Base-by-base conservation (phyloP, 78 protist genomes). In the Emiliania huxleyi region DNA sequence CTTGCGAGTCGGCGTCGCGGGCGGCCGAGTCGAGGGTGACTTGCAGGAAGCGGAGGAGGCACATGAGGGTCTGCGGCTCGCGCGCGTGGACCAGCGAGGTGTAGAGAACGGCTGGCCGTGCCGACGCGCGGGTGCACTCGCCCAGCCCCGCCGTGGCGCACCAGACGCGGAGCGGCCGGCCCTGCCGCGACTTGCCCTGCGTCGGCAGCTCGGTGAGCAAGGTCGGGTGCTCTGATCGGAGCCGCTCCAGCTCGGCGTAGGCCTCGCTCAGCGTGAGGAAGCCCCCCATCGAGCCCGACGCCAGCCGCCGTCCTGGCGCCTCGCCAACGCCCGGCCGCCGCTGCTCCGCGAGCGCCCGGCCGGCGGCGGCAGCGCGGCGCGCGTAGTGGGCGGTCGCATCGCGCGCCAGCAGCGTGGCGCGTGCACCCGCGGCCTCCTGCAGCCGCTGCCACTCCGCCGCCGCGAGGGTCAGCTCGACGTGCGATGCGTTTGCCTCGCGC, bases 51-150 rank as follows among this genome's bases (percentile, higher is more conserved):
- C 37, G 15, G 33, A 73, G 43, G 8, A 37, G 44, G 44, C 43
- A 40, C n/a, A 29, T 29, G 56, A 81, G 56, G 15, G 89, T 81
- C 56, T 1, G 37, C 56, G 89, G 89, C 89, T 81, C 89, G 89
- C 89, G 89, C 55, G 89, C 23, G 55, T 81, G 89, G 37, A 44
- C 52, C 22, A 81, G 89, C 55, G 89, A 0, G 21, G 89, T 81
- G 89, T 11, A 81, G 29, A 81, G 62, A 5, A 26, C 52, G 11
- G 89, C 37, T 2, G 89, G 89, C 89, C 55, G 0, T 35, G 6
- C 33, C 29, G 23, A 2, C 43, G 15, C 55, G 40, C 19, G 5
- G n/a, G 12, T 15, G 56, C 56, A 44, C 15, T 23, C 35, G 35
- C 0, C 12, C 40, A 18, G 19, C 29, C 23, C 56, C 0, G 8